These are phyloP conservation scores for Chalciporus pseudorubinellus DNA, from an alignment of 768 basidiomycete genomes.

Conservation along the genomic window DNA sequence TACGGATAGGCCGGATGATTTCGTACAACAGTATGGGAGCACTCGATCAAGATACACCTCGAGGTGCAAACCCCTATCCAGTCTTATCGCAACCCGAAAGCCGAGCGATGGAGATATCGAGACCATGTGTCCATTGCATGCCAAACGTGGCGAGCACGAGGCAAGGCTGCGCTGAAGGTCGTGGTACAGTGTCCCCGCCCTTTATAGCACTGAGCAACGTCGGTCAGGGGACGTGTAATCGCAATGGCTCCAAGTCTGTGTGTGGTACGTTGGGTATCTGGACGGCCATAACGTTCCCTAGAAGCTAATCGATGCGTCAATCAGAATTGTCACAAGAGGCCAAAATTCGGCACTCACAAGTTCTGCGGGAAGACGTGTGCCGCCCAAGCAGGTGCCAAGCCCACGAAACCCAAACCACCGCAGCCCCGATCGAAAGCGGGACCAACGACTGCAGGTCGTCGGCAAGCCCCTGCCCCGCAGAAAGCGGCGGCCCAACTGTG, in stretches of 20 bases:
- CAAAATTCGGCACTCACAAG: slow-evolving; percentile 53
- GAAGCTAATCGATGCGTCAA: slow-evolving; percentile 1
- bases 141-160: slow-evolving; percentile 28
- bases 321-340: slow-evolving; percentile 54
- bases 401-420: slow-evolving; percentile 11
- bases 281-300: neutral
- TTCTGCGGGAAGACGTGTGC: slow-evolving; percentile 59
- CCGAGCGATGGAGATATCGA: slow-evolving; percentile 12
- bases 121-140: slow-evolving; percentile 6
- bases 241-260: slow-evolving; percentile 29
- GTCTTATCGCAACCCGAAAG: slow-evolving; percentile 18
- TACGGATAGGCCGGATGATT: slow-evolving; percentile 14
- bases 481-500: slow-evolving; percentile 24
- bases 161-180: slow-evolving; percentile 6
- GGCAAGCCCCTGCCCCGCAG: slow-evolving; percentile 15
- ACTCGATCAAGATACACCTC: neutral
- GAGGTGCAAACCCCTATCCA: neutral
- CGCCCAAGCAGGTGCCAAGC: slow-evolving; percentile 36
- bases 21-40: neutral
- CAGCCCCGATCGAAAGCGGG: slow-evolving; percentile 12
- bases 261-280: slow-evolving; percentile 24
- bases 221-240: slow-evolving; percentile 8
- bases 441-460: slow-evolving; percentile 11
- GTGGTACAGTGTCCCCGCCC: neutral
- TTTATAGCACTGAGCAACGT: neutral